Base-by-base conservation (phyloP, 495 filamentous ascomycete species). In the Lasiosphaeris hirsuta region DNA sequence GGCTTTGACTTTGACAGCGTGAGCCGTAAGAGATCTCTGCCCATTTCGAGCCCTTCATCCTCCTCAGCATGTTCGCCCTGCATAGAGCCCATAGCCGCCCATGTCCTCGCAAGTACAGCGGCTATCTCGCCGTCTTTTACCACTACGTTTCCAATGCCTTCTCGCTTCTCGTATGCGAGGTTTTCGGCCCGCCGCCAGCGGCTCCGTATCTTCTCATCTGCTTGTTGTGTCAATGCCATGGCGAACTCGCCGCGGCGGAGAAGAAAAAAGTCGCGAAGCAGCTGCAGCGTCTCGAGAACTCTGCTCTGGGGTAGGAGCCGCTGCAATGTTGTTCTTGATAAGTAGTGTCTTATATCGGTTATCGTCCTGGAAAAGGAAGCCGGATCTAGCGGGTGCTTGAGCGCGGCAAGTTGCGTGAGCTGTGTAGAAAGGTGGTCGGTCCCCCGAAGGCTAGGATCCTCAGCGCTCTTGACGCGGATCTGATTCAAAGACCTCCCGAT, bases 161-260 rank as follows among this genome's bases (percentile, higher is more conserved):
- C 72, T 8, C 77, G 69, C 48, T 81, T 81, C 52, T 81, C 75
- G 51, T 80, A 78, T 10, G 72, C 76, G 7, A 82, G 65, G 54
- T 82, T 82, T 41, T 81, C 80, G 4, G 75, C 70, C 37, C 74
- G 70, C 43, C 75, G 72, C 81, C 81, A 84, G 38, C 83, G 77
- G 51, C 73, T 77, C 10, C 80, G 72, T 18, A 96, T 80, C 57
- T 84, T 85, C 37, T 87, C 80, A 60, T 96, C 89, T 8, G 92
- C 90, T 75, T 96, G 88, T 35, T 86, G 81, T 1, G 94, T 89
- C 15, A 98, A 75, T 9, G 89, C 84, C 59, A 93, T 82, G 7
- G 90, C 90, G 70, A 98, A 98, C 66, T 97, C 94, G 9, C 94
- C 93, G 14, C 89, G 81, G 9, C 88, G 84, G 9, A 98, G 82